Base-by-base conservation (phyloP, 139 green algal species). In the Chlorella ohadii region DNA sequence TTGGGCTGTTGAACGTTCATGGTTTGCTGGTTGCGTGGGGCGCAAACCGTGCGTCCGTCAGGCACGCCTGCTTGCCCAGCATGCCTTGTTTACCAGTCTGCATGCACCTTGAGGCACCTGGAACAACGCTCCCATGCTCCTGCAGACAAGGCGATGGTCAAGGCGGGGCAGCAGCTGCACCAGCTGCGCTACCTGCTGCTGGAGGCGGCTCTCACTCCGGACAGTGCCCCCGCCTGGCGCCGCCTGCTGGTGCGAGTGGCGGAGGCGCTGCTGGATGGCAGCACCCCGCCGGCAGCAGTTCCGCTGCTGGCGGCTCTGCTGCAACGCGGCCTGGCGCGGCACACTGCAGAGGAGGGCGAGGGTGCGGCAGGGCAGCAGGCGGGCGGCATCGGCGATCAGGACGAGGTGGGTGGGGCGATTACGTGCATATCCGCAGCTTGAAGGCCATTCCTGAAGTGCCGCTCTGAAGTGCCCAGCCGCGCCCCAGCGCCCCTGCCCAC, bases 201-300 rank as follows among this genome's bases (percentile, higher is more conserved):
- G 74, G 33, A 89, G 47, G 51, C 59, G 2, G 55, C 41, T 20
- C 76, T 82, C 34, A 38, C 76, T 0, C 33, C 76, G 4, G 59
- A 72, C 2, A 57, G 38, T 0, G 66, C 76, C 27, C 7, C 44
- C 7, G 80, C 73, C 66, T 83, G 71, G 33, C 71, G 55, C 72
- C 83, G 90, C 66, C 81, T 91, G 72, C 56, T 91, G 55, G 28
- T 79, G 25, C 70, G 77, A 1, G n/a, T 90, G 31, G 87, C 80
- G 33, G 78, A 90, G 27, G 73, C 76, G 33, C 77, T 90, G 41
- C 34, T 91, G 31, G 81, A 88, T 33, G 87, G 86, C 47, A 89
- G 81, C 78, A 91, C 80, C 16, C 85, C 86, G 5, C 34, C 79
- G 19, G 67, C 68, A 19, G 83, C 72, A 20, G 66, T 47, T 1